Conservation (phyloP, 2,329 filamentous ascomycete genomes). For the Colletotrichum siamense region DNA sequence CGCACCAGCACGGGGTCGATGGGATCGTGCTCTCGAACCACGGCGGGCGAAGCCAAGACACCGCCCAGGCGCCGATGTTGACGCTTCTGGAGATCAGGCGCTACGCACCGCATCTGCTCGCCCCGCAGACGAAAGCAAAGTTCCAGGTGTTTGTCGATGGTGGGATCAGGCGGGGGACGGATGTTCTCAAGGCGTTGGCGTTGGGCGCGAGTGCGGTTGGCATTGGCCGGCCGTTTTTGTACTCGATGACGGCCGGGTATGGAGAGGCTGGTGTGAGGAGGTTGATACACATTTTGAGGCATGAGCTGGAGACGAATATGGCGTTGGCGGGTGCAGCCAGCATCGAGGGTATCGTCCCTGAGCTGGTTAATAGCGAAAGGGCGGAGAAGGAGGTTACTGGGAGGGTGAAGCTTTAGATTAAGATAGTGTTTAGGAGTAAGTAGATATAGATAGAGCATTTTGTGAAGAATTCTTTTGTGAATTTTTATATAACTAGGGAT, state of each 20-base stretch:
- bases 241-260: conserved; percentile 48
- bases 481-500: too few species aligned
- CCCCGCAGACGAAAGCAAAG: conserved; percentile 37
- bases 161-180: conserved; percentile 67
- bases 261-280: conserved; percentile 53
- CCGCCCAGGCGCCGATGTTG: conserved; percentile 30
- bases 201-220: conserved; percentile 69
- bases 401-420: conserved; percentile 16
- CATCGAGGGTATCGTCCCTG: conserved; percentile 63
- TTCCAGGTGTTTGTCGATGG: conserved; percentile 67
- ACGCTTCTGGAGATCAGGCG: conserved; percentile 51
- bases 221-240: conserved; percentile 72
- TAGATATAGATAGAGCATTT: too few species aligned
- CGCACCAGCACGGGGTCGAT: conserved; percentile 64
- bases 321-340: conserved; percentile 69
- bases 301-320: conserved; percentile 53
- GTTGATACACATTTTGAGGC: conserved; percentile 52
- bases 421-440: accelerated
- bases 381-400: conserved; percentile 22
- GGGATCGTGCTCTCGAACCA: conserved; percentile 76
- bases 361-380: conserved; percentile 25
- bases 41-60: conserved; percentile 64
- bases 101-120: conserved; percentile 35
- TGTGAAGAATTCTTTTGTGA: too few species aligned
- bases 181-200: conserved; percentile 75